Evolutionary conservation across 306 rosid species (phyloP).

Genomic region (Canavalia ensiformis): DNA sequence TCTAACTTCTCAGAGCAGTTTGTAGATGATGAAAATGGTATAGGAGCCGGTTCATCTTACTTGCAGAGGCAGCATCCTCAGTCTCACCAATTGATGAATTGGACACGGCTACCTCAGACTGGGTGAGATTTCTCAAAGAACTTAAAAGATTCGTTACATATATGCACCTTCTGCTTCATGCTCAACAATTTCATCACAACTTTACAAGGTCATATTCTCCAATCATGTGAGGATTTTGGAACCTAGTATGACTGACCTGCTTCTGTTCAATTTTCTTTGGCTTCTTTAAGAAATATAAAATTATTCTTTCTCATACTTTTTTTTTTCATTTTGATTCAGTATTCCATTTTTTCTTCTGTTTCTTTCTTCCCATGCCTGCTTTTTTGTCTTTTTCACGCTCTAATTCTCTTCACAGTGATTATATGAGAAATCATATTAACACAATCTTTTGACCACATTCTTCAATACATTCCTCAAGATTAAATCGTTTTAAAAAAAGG

Average conservation of each 20-base stretch:
- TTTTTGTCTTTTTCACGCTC: neutral
- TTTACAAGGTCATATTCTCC: slow-evolving; percentile 19
- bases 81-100: slow-evolving; percentile 85
- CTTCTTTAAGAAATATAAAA: slow-evolving; percentile 15
- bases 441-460: no score
- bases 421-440: no score
- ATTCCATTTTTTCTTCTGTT: neutral
- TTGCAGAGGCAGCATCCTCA: slow-evolving; percentile 90
- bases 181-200: neutral
- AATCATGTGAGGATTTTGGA: slow-evolving; percentile 13
- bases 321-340: neutral
- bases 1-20: slow-evolving; percentile 80
- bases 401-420: neutral
- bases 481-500: no score
- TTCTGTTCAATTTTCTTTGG: neutral
- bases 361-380: neutral
- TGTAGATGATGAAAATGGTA: slow-evolving; percentile 81
- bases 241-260: slow-evolving; percentile 8
- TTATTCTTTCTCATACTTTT: neutral
- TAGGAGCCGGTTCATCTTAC: slow-evolving; percentile 75
- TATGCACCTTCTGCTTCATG: slow-evolving; percentile 5
- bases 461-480: no score
- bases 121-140: slow-evolving; percentile 70
- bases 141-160: neutral
- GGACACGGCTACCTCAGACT: slow-evolving; percentile 90